A percentile compares a stretch with the other conserved stretches of the same genome.
Conservation (phyloP, 305 asterid species). For the Rubia balearica region DNA sequence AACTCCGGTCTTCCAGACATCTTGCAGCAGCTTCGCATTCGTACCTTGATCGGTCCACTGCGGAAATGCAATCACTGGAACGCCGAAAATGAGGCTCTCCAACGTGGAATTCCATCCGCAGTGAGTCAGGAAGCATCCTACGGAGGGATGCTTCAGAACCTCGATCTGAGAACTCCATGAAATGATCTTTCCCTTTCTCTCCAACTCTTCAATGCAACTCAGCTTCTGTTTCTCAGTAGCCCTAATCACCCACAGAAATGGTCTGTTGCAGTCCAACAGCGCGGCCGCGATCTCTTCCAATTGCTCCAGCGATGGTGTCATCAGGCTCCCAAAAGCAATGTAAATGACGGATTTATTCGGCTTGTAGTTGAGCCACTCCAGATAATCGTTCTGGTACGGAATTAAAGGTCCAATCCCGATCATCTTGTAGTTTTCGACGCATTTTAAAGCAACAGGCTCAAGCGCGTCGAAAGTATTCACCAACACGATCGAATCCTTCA, state of each 20-base stretch:
- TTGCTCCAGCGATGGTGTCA: background rate
- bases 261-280: background rate
- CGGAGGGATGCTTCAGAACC: conserved; percentile 12
- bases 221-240: background rate
- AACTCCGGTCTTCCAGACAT: conserved; percentile 16
- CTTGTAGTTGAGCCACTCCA: conserved; percentile 8
- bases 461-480: conserved; percentile 28
- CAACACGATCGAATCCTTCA: conserved; percentile 18
- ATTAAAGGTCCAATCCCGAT: conserved; percentile 11
- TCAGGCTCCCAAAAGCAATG: conserved; percentile 3
- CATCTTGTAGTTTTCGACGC: conserved; percentile 9
- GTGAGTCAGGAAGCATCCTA: conserved; percentile 20
- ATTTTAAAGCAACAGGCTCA: conserved; percentile 3
- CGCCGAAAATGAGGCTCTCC: conserved; percentile 11
- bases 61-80: conserved; percentile 21
- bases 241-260: conserved; percentile 14
- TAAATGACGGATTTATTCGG: conserved; percentile 5
- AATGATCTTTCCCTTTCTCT: conserved; percentile 13
- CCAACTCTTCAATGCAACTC: conserved; percentile 13
- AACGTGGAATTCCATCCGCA: conserved; percentile 19
- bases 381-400: background rate
- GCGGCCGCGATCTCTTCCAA: conserved; percentile 14
- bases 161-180: conserved; percentile 21
- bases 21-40: conserved; percentile 16
- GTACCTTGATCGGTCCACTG: conserved; percentile 15